phyloP scores from a whole-genome alignment of 2,329 filamentous ascomycete genomes.

The Colletotrichum cuscutae region DNA sequence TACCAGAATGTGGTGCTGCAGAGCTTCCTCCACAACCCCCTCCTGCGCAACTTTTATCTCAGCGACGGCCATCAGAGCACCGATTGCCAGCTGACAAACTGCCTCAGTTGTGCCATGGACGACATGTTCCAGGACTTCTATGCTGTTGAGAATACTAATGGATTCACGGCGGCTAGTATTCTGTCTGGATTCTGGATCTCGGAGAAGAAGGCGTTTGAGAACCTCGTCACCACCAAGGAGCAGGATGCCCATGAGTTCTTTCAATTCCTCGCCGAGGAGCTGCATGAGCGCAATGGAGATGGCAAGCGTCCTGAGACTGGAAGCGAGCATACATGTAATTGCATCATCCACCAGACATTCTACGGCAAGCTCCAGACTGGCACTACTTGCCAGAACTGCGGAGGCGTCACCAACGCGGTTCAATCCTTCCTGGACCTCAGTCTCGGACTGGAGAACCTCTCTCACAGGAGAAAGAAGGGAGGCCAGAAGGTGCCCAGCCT shows the following conservation, averaged over 20 bases:
- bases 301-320: slow-evolving; percentile 69
- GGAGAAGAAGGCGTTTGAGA: slow-evolving; percentile 76
- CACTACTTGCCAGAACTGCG: slow-evolving; percentile 90
- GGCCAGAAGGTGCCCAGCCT: slow-evolving; percentile 60
- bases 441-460: slow-evolving; percentile 81
- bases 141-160: slow-evolving; percentile 81
- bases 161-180: slow-evolving; percentile 90
- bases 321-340: slow-evolving; percentile 78
- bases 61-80: slow-evolving; percentile 85
- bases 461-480: slow-evolving; percentile 72
- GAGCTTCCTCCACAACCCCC: slow-evolving; percentile 91
- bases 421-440: slow-evolving; percentile 94
- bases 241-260: slow-evolving; percentile 98
- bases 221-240: slow-evolving; percentile 89
- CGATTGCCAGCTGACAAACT: slow-evolving; percentile 74
- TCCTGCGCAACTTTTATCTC: slow-evolving; percentile 91
- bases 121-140: slow-evolving; percentile 81
- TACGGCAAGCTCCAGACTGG: slow-evolving; percentile 92
- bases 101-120: slow-evolving; percentile 77
- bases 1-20: slow-evolving; percentile 98
- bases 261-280: slow-evolving; percentile 91
- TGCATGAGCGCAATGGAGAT: slow-evolving; percentile 85
- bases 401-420: slow-evolving; percentile 82
- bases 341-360: slow-evolving; percentile 94
- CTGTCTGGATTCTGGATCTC: slow-evolving; percentile 91